phyloP scores from a whole-genome alignment of 768 basidiomycete species.

The Podaxis sp. region DNA sequence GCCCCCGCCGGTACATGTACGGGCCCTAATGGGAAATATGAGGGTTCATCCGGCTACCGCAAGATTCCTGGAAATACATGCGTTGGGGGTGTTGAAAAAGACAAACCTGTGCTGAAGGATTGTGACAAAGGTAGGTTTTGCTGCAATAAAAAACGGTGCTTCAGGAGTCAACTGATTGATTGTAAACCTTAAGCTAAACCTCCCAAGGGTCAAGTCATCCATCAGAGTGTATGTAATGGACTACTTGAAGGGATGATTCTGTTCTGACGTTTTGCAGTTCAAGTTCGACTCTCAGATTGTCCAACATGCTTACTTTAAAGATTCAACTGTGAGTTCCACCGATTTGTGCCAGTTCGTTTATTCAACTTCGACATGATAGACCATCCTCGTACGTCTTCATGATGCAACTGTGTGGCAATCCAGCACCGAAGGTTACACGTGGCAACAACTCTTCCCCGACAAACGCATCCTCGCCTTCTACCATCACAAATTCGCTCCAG shows the following conservation, averaged over 20 bases:
- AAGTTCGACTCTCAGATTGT: conserved; percentile 63
- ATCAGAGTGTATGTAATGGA: conserved; percentile 61
- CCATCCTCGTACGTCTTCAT: conserved; percentile 76
- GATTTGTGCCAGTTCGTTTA: neutral
- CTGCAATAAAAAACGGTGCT: neutral
- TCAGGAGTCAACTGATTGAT: conserved; percentile 1
- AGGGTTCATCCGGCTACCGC: conserved; percentile 90
- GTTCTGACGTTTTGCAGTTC: conserved; percentile 41
- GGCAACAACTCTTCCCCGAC: conserved; percentile 64
- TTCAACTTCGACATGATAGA: conserved; percentile 38
- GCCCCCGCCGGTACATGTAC: conserved; percentile 76
- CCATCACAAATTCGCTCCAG: conserved; percentile 76
- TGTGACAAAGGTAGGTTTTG: conserved; percentile 73
- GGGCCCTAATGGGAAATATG: conserved; percentile 58
- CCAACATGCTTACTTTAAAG: conserved; percentile 84
- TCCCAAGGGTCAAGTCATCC: conserved; percentile 71
- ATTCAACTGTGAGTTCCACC: conserved; percentile 56
- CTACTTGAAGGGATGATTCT: neutral
- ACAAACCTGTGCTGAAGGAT: conserved; percentile 65
- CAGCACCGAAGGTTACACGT: conserved; percentile 91
- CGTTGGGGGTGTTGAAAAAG: conserved; percentile 65
- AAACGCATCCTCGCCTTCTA: conserved; percentile 80
- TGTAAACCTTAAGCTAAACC: conserved; percentile 62
- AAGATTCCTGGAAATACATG: conserved; percentile 91
- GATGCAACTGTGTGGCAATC: conserved; percentile 92